A percentile compares a stretch with the other conserved stretches of the same genome.
Conservation (phyloP, 2,329 filamentous ascomycete genomes). For the Alternaria brassicae region DNA sequence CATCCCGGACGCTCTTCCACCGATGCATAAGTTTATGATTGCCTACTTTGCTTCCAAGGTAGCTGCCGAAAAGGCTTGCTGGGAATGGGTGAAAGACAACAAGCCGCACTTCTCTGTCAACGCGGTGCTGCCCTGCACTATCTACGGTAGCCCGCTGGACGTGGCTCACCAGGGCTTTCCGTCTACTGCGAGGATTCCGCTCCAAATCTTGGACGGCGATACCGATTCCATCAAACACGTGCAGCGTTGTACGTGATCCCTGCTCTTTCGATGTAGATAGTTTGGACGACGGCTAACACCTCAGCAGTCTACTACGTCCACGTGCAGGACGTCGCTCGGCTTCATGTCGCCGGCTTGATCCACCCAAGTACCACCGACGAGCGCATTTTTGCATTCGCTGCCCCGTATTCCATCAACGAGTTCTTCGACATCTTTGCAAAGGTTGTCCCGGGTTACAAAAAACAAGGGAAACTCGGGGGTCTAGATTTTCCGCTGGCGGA, state of each 20-base stretch:
- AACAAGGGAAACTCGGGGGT: constrained; percentile 9
- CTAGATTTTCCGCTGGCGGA: constrained; percentile 16
- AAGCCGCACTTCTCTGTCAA: constrained; percentile 53
- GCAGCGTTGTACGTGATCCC: constrained; percentile 15
- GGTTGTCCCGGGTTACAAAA: constrained; percentile 3
- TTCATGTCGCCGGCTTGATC: constrained; percentile 27
- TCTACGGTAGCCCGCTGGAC: constrained; percentile 21
- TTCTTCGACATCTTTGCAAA: constrained; percentile 19
- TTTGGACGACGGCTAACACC: constrained; percentile 5
- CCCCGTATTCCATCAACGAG: constrained; percentile 15
- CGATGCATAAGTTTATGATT: constrained; percentile 17
- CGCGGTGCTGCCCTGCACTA: constrained; percentile 25
- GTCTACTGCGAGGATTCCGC: constrained; percentile 16
- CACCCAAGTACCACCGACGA: constrained; percentile 20
- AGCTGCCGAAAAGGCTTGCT: constrained; percentile 52
- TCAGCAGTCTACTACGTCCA: constrained; percentile 23
- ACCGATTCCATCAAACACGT: constrained; percentile 18
- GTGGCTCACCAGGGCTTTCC: constrained; percentile 22
- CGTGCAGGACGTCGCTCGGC: constrained; percentile 27
- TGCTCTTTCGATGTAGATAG: not conserved
- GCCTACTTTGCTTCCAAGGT: constrained; percentile 55
- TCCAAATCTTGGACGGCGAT: constrained; percentile 21
- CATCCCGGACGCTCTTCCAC: constrained; percentile 27
- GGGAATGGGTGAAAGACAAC: constrained; percentile 53
- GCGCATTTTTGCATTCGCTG: constrained; percentile 23